Conservation (phyloP, 768 basidiomycete genomes). For the Pleurotus pulmonarius region DNA sequence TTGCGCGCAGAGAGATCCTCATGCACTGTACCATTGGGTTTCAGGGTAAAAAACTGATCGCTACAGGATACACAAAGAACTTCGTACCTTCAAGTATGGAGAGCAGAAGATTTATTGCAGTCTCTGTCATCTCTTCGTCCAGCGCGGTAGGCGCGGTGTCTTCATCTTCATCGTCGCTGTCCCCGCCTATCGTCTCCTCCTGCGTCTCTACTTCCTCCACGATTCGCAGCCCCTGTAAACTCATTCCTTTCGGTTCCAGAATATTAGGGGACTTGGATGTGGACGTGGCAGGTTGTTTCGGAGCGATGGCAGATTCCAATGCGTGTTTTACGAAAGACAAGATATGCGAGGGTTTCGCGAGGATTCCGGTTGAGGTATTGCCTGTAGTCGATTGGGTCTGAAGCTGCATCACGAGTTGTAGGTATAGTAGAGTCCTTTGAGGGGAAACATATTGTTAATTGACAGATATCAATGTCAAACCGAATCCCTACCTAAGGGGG, state of each 20-base stretch:
- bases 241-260: background rate
- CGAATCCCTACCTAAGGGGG: slow-evolving; percentile 43
- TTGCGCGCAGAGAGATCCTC: slow-evolving; percentile 56
- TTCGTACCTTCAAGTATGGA: slow-evolving; percentile 79
- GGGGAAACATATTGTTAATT: background rate
- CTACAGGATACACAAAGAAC: too few species aligned
- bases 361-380: slow-evolving; percentile 51
- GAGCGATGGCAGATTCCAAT: slow-evolving; percentile 39
- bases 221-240: slow-evolving; percentile 27
- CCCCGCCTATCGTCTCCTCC: slow-evolving; percentile 33
- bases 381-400: slow-evolving; percentile 62
- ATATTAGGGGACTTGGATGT: slow-evolving; percentile 25
- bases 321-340: slow-evolving; percentile 83
- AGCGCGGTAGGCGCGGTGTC: slow-evolving; percentile 31
- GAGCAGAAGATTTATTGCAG: slow-evolving; percentile 76
- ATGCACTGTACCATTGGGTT: slow-evolving; percentile 34
- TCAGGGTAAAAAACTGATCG: too few species aligned
- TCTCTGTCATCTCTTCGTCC: slow-evolving; percentile 68
- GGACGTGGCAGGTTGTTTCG: slow-evolving; percentile 9
- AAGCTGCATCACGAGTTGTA: slow-evolving; percentile 83
- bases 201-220: slow-evolving; percentile 36
- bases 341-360: slow-evolving; percentile 64
- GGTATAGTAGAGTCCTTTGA: slow-evolving; percentile 60
- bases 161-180: slow-evolving; percentile 52
- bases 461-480: background rate